Conservation (phyloP, 1,284 basidiomycete species). For the Ceratobasidium sp. region DNA sequence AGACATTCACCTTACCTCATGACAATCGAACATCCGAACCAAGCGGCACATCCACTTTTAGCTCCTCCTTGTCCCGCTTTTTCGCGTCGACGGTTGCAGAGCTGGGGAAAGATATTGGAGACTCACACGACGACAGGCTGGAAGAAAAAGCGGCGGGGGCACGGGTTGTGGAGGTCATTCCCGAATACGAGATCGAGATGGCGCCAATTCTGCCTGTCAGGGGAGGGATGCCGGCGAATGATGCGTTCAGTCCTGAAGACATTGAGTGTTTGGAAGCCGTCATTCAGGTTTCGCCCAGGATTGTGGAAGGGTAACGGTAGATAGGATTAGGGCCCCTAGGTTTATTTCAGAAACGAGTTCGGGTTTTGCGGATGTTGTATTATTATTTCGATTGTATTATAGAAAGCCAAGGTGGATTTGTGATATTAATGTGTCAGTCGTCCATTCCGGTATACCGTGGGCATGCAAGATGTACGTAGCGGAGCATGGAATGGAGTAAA, state of each 20-base stretch:
- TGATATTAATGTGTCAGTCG: no score
- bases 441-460: no score
- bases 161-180: neutral
- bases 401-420: no score
- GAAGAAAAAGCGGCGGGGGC: neutral
- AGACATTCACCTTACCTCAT: neutral
- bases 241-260: slow-evolving; percentile 6
- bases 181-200: slow-evolving; percentile 10
- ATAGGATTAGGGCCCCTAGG: no score
- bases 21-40: neutral
- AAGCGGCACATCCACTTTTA: slow-evolving; percentile 1
- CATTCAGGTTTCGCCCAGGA: neutral
- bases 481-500: no score
- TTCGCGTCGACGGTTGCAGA: slow-evolving; percentile 25
- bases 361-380: no score
- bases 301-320: no score
- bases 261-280: neutral
- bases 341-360: no score
- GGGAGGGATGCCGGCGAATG: neutral
- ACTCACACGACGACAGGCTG: neutral
- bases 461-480: no score
- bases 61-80: slow-evolving; percentile 25
- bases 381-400: no score
- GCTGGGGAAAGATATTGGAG: slow-evolving; percentile 27
- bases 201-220: neutral